phyloP scores from a whole-genome alignment of 768 basidiomycete species.

The Tricholoma sp. region DNA sequence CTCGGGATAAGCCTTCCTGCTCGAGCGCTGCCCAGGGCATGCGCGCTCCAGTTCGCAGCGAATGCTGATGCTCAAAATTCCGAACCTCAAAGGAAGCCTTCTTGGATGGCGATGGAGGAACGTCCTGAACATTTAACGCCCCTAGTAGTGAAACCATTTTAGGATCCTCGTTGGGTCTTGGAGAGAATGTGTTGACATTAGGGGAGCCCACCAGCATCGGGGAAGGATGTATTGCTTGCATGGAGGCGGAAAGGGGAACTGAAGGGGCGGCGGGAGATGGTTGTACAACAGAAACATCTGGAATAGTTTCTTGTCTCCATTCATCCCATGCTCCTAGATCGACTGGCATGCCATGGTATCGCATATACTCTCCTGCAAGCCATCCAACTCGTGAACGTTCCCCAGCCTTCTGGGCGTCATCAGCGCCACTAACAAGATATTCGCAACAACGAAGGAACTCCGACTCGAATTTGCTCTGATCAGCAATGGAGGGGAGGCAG shows the following conservation, averaged over 20 bases:
- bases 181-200: constrained; percentile 47
- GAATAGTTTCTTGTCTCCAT: constrained; percentile 50
- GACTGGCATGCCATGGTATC: constrained; percentile 48
- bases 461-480: constrained; percentile 54
- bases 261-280: constrained; percentile 16
- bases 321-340: constrained; percentile 53
- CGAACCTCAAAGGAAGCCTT: constrained; percentile 21
- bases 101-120: constrained; percentile 15
- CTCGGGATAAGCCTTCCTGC: constrained; percentile 63
- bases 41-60: constrained; percentile 16
- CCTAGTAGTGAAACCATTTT: constrained; percentile 41
- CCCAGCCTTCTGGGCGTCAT: constrained; percentile 33
- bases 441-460: constrained; percentile 66
- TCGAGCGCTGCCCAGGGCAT: constrained; percentile 51
- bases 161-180: constrained; percentile 39
- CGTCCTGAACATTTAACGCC: constrained; percentile 27
- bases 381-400: constrained; percentile 48
- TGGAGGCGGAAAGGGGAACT: constrained; percentile 42
- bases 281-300: constrained; percentile 27
- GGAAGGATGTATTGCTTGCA: constrained; percentile 46
- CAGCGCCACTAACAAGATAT: constrained; percentile 57
- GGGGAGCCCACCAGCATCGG: constrained; percentile 46
- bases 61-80: constrained; percentile 22
- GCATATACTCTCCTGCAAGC: constrained; percentile 63
- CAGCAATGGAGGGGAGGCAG: constrained; percentile 53